Evolutionary conservation across 2,329 filamentous ascomycete species (phyloP), one percentile per base, ranked within the genome.

Genomic region (Colletotrichum chlorophyti): DNA sequence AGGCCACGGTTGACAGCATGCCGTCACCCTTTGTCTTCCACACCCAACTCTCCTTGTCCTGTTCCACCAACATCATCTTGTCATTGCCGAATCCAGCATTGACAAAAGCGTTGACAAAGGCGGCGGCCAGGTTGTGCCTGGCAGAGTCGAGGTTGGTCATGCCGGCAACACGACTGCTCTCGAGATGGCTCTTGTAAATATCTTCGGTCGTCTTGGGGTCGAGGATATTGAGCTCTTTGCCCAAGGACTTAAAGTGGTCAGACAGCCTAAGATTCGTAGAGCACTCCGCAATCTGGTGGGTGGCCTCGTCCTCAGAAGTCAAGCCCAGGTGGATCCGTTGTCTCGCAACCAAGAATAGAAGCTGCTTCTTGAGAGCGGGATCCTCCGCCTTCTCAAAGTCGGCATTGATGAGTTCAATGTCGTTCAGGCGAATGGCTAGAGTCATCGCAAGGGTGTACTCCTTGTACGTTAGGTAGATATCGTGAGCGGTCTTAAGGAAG

Each of bases 1-100:
- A 98, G 5, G 96, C 96, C 34, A 96, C 91, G 0, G 94, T 97
- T 1, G 95, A 98, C 76, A 97, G 84, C 93, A 97, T 97, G 63
- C 95, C 95, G 69, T 97, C 93, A 37, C 96, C 93, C 77, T 99
- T 99, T 17, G 96, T 98, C 81, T 98, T 99, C 92, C 93, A 99
- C 5, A 99, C 91, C 94, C 95, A 99, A 63, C 90, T 91, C 67
- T 90, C 88, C 79, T 96, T 96, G 63, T 93, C 89, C 58, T 91
- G 89, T 17, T 95, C 90, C 37, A 92, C 89, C 57, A 98, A 81
- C 94, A 99, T 97, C 86, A 99, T 90, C 82, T 97, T 98, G 75
- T 99, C 95, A 57, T 93, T 91, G 38, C 93, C 91, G 67, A 93
- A 99, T 27, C 95, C 95, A 50, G 95, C 93, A 66, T 99, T 99